phyloP scores from a whole-genome alignment of 768 basidiomycete genomes.

The Inosperma sp. region DNA sequence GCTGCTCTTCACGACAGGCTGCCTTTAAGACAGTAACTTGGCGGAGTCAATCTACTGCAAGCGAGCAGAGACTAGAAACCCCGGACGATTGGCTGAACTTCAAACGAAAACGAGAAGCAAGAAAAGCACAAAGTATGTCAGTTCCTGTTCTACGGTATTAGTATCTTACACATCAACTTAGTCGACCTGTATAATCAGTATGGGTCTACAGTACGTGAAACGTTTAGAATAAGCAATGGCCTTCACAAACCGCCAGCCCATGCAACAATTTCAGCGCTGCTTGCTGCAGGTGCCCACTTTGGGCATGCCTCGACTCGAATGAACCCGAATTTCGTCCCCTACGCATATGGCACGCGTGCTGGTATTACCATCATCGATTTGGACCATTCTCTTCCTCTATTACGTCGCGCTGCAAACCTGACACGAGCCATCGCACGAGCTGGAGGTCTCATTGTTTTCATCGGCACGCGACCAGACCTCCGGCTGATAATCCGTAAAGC shows the following conservation, averaged over 20 bases:
- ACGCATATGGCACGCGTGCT: slow-evolving; percentile 87
- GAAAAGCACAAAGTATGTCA: slow-evolving; percentile 49
- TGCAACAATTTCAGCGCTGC: slow-evolving; percentile 80
- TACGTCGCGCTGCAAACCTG: slow-evolving; percentile 86
- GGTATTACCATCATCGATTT: slow-evolving; percentile 92
- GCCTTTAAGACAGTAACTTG: slow-evolving; percentile 5
- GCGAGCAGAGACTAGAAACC: slow-evolving; percentile 35
- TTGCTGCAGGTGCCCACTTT: slow-evolving; percentile 91
- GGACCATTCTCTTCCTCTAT: slow-evolving; percentile 86
- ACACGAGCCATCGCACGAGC: slow-evolving; percentile 75
- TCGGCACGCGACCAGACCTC: slow-evolving; percentile 82
- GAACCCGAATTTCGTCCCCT: slow-evolving; percentile 87
- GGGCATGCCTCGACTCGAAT: slow-evolving; percentile 83
- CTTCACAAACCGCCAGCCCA: slow-evolving; percentile 64
- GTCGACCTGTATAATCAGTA: slow-evolving; percentile 61
- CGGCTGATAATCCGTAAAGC: slow-evolving; percentile 71
- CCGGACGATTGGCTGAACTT: slow-evolving; percentile 61
- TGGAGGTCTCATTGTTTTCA: slow-evolving; percentile 84
- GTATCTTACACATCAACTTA: slow-evolving; percentile 24
- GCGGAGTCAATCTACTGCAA: slow-evolving; percentile 27
- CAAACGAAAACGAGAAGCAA: slow-evolving; percentile 54
- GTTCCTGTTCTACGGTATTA: slow-evolving; percentile 17
- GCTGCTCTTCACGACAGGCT: slow-evolving; percentile 24
- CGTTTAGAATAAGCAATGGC: slow-evolving; percentile 68
- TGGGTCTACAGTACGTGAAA: slow-evolving; percentile 72